phyloP scores from a whole-genome alignment of 345 rosid genomes.

The Eucalyptus caleyi region DNA sequence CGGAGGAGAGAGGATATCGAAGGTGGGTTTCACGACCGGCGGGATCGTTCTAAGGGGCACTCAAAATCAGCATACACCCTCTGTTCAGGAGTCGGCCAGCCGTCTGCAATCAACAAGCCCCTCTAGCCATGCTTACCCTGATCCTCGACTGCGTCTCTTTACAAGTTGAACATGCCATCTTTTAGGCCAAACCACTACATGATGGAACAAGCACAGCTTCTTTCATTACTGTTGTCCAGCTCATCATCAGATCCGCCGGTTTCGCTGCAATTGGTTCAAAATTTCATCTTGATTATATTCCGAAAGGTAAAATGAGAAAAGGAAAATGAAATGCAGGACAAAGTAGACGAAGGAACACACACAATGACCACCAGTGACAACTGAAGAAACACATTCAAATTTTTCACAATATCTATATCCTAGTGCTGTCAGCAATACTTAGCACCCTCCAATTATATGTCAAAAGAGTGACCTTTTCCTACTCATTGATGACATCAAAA shows the following conservation, averaged over 20 bases:
- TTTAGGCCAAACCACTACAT: constrained; percentile 23
- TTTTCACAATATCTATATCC: background rate
- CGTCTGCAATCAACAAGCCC: background rate
- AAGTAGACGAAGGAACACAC: background rate
- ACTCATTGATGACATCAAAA: background rate
- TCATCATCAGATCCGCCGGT: constrained; percentile 46
- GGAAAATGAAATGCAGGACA: background rate
- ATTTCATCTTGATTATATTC: background rate
- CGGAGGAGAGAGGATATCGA: background rate
- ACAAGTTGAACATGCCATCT: background rate
- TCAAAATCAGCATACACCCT: background rate
- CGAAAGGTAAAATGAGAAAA: background rate
- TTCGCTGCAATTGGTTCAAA: constrained; percentile 38
- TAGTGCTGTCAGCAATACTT: background rate
- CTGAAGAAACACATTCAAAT: background rate
- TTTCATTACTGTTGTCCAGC: constrained; percentile 33
- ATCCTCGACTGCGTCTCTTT: background rate
- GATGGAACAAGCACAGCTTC: constrained; percentile 48
- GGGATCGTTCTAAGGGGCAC: background rate
- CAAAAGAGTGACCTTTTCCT: background rate
- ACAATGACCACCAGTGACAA: background rate
- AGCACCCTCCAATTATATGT: background rate
- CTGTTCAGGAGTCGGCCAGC: background rate
- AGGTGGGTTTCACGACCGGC: background rate
- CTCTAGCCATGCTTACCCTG: background rate